phyloP scores from a whole-genome alignment of 2,329 filamentous ascomycete genomes.

The Fusarium graminum region DNA sequence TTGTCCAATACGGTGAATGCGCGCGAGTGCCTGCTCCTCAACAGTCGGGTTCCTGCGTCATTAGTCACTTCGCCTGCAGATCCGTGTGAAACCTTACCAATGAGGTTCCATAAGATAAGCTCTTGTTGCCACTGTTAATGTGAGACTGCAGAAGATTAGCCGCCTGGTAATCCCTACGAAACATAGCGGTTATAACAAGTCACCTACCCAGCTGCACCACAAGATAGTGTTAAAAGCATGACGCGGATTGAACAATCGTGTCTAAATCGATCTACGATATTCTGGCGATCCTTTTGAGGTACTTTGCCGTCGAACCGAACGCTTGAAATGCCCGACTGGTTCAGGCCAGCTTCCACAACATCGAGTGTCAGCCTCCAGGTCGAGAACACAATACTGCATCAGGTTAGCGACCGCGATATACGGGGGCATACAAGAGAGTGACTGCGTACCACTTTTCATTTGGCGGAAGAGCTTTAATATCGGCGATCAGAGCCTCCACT shows the following conservation, averaged over 20 bases:
- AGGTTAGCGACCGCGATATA: background rate
- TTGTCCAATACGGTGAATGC: constrained; percentile 56
- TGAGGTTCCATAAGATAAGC: constrained; percentile 66
- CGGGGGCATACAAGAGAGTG: fast-evolving
- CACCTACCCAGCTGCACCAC: constrained; percentile 64
- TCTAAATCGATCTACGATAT: constrained; percentile 57
- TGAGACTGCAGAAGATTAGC: constrained; percentile 53
- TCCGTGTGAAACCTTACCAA: constrained; percentile 47
- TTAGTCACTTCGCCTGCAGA: background rate
- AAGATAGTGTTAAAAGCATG: constrained; percentile 63
- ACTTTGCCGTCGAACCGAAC: constrained; percentile 64
- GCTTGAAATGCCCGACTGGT: constrained; percentile 50
- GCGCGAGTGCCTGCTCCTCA: constrained; percentile 59
- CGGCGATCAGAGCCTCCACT: constrained; percentile 51
- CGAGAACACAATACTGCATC: constrained; percentile 63
- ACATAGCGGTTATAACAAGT: background rate
- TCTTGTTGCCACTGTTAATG: constrained; percentile 61
- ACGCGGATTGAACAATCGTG: constrained; percentile 55
- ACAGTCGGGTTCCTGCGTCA: constrained; percentile 56
- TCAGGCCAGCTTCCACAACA: constrained; percentile 58
- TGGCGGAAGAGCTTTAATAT: constrained; percentile 48
- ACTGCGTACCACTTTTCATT: constrained; percentile 53
- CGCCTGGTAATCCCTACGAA: background rate
- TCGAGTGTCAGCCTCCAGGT: constrained; percentile 64
- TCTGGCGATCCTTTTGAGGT: constrained; percentile 57